phyloP scores from a whole-genome alignment of 2,329 filamentous ascomycete species.

The Colletotrichum siamense region DNA sequence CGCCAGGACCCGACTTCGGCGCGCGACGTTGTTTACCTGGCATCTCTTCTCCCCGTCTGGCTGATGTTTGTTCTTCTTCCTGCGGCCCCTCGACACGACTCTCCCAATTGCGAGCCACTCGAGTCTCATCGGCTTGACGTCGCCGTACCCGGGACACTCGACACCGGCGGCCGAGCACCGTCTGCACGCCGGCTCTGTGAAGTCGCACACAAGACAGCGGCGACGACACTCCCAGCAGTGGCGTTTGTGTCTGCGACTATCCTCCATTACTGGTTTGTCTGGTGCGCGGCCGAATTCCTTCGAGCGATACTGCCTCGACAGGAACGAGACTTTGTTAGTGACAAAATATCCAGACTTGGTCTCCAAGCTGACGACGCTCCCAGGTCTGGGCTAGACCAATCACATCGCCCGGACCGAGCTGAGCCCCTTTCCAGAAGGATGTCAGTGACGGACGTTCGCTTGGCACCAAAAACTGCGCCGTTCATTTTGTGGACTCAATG shows the following conservation, averaged over 20 bases:
- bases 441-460: neutral
- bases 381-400: neutral
- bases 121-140: neutral
- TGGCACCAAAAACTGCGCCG: neutral
- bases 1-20: neutral
- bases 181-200: neutral
- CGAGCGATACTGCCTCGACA: neutral
- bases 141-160: neutral
- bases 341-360: neutral
- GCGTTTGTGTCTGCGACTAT: neutral
- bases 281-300: fast-evolving
- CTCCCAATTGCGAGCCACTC: neutral
- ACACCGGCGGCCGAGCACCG: neutral
- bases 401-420: neutral
- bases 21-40: neutral
- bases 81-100: neutral
- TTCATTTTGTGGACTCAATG: neutral
- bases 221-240: conserved; percentile 12
- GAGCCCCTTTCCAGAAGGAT: neutral
- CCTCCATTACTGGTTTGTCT: neutral
- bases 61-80: neutral
- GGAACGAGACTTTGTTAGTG: neutral
- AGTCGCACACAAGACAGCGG: neutral
- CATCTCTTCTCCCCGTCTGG: neutral
- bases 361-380: neutral